Evolutionary conservation across 441 rosid species (phyloP), one percentile per base, ranked within the genome.

Genomic region (Theobroma grandiflorum): DNA sequence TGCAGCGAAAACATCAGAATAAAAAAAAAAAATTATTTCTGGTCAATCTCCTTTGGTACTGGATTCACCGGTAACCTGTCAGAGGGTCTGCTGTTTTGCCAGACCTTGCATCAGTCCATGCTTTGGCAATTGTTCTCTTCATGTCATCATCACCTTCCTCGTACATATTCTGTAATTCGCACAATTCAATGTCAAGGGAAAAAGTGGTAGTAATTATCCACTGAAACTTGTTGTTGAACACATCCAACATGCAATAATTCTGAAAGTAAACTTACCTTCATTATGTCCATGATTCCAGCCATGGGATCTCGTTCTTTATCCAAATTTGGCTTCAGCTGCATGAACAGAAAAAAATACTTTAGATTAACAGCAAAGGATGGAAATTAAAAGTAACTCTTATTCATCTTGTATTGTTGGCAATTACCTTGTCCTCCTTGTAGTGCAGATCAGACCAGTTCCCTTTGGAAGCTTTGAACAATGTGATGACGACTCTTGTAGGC

Each of bases 101-200:
- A 14, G 99, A 89, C 84, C 98, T 88, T 10, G 99, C 97, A 89
- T 96, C 98, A 0, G 93, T 92, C 99, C 99, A 95, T 38, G 98
- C 99, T 85, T 95, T 96, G 6, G 99, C 99, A 55, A 96, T 95
- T 35, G 99, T 96, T 77, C 84, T 84, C 85, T 96, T 96, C 97
- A 92, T 93, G 33, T 96, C 98, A 0, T 96, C 98, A 81, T 95
- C 98, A 43, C 99, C 99, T 42, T 90, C 98, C 72, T 95, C 97
- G 0, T 96, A 96, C 99, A 96, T 91, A 73, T 95, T 94, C 99
- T 96, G 89, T 78, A 74, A 37, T n/a, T 64, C 8, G 1, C 20
- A 15, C 9, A 68, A 20, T 10, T 20, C 45, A 12, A 16, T 0
- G 35, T 42, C 14, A n/a, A 59, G 14, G 33, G 8, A 72, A 0